These are phyloP conservation scores for Fusarium vanettenii DNA, from an alignment of 2,329 filamentous ascomycete species.

Conservation along the genomic window DNA sequence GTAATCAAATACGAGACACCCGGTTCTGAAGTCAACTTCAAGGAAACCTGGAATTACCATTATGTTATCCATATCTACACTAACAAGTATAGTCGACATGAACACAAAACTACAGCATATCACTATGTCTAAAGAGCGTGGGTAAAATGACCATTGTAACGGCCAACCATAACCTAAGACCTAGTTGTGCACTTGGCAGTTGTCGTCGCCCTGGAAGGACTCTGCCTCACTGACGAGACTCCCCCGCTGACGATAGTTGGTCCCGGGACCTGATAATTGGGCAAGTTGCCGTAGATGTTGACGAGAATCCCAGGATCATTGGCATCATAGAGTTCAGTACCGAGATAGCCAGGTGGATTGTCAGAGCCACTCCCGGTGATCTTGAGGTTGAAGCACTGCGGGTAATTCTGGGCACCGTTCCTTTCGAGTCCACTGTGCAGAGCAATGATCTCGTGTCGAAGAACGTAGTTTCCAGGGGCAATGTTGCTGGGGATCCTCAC, in stretches of 20 bases:
- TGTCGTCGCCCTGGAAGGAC: constrained; percentile 38
- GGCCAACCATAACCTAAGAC: constrained; percentile 3
- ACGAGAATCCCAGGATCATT: constrained; percentile 51
- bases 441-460: constrained; percentile 67
- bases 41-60: background rate
- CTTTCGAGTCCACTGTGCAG: constrained; percentile 59
- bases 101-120: background rate
- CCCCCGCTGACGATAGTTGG: constrained; percentile 44
- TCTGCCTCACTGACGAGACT: constrained; percentile 41
- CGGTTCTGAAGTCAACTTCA: background rate
- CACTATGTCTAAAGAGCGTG: background rate
- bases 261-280: constrained; percentile 49
- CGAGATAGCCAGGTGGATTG: constrained; percentile 48
- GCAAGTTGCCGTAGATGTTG: constrained; percentile 47
- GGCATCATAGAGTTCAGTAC: constrained; percentile 51
- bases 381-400: constrained; percentile 64
- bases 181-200: constrained; percentile 38
- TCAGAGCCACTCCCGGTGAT: constrained; percentile 55
- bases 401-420: constrained; percentile 62
- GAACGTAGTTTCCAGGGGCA: constrained; percentile 63
- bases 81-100: background rate
- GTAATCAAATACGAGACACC: background rate
- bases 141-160: background rate
- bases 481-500: constrained; percentile 61
- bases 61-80: background rate